Conservation (phyloP, 805 yeast species). For the Candida taoyuanica region DNA sequence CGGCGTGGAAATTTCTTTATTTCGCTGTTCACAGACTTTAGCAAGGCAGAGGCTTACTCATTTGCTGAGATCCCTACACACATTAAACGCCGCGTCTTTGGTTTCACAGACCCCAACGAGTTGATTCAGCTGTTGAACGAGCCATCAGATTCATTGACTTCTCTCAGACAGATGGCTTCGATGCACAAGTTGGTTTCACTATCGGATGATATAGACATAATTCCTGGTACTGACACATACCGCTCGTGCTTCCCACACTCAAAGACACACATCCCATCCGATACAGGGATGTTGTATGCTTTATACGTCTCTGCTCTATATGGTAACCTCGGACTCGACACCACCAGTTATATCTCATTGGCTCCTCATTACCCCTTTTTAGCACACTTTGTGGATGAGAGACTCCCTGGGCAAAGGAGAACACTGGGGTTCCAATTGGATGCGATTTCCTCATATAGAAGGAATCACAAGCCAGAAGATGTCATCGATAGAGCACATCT, state of each 20-base stretch:
- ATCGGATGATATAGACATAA: slow-evolving; percentile 1
- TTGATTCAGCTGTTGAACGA: no score
- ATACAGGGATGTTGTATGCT: neutral
- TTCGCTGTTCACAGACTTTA: no score
- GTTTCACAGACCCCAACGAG: no score
- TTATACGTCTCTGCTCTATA: neutral
- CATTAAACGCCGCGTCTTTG: no score
- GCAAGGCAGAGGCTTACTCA: no score
- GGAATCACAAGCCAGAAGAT: slow-evolving; percentile 1
- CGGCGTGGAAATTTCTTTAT: no score
- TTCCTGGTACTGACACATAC: slow-evolving; percentile 6
- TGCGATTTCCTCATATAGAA: slow-evolving; percentile 5
- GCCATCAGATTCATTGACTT: no score
- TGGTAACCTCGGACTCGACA: neutral
- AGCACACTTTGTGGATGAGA: slow-evolving; percentile 12
- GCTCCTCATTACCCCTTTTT: slow-evolving; percentile 8
- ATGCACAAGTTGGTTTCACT: no score
- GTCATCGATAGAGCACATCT: neutral
- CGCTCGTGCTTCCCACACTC: slow-evolving; percentile 9
- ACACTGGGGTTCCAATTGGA: slow-evolving; percentile 5
- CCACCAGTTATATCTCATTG: neutral
- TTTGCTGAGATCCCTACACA: no score
- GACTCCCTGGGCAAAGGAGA: neutral
- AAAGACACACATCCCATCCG: slow-evolving; percentile 11
- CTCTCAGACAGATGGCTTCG: no score